These are phyloP conservation scores for Zizania palustris DNA, from an alignment of 202 grass and related monocot species.

Conservation along the genomic window DNA sequence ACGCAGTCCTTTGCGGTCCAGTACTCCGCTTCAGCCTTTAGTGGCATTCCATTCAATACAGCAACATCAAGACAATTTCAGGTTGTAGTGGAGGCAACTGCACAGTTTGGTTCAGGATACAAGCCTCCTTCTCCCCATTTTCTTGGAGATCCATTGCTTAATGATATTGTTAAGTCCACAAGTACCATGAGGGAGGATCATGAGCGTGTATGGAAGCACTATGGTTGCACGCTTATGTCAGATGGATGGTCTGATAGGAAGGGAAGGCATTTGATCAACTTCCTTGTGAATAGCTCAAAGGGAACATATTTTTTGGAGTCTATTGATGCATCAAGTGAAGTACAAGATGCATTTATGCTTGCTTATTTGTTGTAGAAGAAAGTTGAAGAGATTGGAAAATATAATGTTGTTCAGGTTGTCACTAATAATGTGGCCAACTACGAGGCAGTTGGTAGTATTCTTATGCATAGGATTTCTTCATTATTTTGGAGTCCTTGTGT, in stretches of 20 bases:
- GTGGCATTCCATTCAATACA: neutral
- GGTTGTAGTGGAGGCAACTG: too few species aligned
- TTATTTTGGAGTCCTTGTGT: constrained; percentile 47
- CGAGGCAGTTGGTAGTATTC: constrained; percentile 41
- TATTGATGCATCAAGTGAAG: neutral
- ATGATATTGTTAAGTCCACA: neutral
- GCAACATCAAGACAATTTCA: neutral
- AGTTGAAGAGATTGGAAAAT: neutral
- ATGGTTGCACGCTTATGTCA: neutral
- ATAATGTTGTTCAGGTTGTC: constrained; percentile 43
- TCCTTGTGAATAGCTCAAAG: too few species aligned
- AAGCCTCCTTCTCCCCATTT: too few species aligned
- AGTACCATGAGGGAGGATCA: neutral
- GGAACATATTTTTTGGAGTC: neutral
- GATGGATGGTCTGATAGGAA: too few species aligned
- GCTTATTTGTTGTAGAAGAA: too few species aligned
- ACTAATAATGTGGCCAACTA: neutral
- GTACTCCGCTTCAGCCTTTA: too few species aligned
- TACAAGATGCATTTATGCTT: too few species aligned
- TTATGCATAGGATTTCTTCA: constrained; percentile 34
- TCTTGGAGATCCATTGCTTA: neutral
- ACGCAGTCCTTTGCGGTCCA: too few species aligned
- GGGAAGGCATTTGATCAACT: too few species aligned
- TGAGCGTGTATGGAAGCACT: neutral
- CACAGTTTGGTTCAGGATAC: too few species aligned